A percentile compares a stretch with the other conserved stretches of the same genome.
Conservation (phyloP, 495 filamentous ascomycete genomes). For the Xylaria castorea region DNA sequence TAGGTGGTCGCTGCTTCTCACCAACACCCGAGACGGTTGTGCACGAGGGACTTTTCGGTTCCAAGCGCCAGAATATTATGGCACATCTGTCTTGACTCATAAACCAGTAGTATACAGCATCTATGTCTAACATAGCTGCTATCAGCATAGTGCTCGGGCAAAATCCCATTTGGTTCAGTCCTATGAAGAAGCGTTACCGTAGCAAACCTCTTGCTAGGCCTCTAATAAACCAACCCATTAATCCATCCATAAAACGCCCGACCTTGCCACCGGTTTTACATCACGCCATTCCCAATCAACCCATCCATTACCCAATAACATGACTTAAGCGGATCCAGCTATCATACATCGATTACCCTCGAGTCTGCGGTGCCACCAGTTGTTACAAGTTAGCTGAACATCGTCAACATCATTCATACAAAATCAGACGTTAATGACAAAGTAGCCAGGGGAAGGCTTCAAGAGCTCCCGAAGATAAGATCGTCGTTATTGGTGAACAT, state of each 20-base stretch:
- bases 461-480: conserved; percentile 52
- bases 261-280: background rate
- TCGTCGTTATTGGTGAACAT: conserved; percentile 54
- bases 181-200: background rate
- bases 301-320: conserved; percentile 10
- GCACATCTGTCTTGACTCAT: no score
- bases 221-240: conserved; percentile 13
- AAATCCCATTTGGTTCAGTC: conserved; percentile 1
- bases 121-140: no score
- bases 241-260: conserved; percentile 19
- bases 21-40: no score
- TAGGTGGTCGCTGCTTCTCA: no score
- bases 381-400: conserved; percentile 10
- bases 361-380: background rate
- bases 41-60: no score
- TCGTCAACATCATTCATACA: conserved; percentile 2
- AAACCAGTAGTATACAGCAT: no score
- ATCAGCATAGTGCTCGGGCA: background rate
- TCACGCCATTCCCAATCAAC: background rate
- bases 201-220: background rate
- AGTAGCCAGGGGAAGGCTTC: conserved; percentile 7
- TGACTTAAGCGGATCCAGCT: background rate
- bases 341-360: conserved; percentile 15
- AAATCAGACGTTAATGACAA: background rate
- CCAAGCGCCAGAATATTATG: no score